phyloP scores from a whole-genome alignment of 2,329 filamentous ascomycete genomes.

The Penicillium italicum region DNA sequence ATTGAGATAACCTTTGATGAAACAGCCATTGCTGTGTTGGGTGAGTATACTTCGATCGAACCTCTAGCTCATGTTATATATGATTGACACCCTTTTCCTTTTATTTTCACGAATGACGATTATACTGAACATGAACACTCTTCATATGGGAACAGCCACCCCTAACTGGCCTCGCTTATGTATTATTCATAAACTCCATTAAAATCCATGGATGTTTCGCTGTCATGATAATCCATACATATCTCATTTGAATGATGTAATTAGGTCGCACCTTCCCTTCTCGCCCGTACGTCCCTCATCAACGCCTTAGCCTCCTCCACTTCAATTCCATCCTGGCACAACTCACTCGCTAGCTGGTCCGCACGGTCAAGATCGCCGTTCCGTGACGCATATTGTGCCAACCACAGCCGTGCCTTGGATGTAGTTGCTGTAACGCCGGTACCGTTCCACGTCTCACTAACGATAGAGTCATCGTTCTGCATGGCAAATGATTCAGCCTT shows the following conservation, averaged over 20 bases:
- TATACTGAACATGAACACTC: not conserved
- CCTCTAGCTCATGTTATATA: not conserved
- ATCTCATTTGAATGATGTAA: not conserved
- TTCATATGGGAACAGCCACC: not conserved
- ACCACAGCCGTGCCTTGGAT: slow-evolving; percentile 88
- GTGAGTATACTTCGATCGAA: slow-evolving; percentile 14
- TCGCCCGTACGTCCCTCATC: slow-evolving; percentile 77
- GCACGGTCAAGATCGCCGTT: slow-evolving; percentile 71
- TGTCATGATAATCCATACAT: slow-evolving; percentile 1
- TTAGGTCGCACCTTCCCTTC: slow-evolving; percentile 54
- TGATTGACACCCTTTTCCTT: not conserved
- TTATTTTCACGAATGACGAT: not conserved
- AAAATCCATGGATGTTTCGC: not conserved
- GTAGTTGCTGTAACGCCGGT: slow-evolving; percentile 89
- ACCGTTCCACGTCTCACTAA: slow-evolving; percentile 47
- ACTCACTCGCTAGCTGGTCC: slow-evolving; percentile 77
- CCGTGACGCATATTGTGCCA: slow-evolving; percentile 76
- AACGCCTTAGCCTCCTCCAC: slow-evolving; percentile 95
- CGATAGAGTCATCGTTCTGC: slow-evolving; percentile 35
- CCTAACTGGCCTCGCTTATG: not conserved
- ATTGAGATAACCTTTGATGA: slow-evolving; percentile 30
- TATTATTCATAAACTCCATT: not conserved
- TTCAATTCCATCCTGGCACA: slow-evolving; percentile 93
- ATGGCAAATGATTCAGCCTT: slow-evolving; percentile 29
- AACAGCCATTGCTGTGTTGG: slow-evolving; percentile 20